Conservation (phyloP, 805 yeast genomes). For the Zygosaccharomyces pseudorouxii region DNA sequence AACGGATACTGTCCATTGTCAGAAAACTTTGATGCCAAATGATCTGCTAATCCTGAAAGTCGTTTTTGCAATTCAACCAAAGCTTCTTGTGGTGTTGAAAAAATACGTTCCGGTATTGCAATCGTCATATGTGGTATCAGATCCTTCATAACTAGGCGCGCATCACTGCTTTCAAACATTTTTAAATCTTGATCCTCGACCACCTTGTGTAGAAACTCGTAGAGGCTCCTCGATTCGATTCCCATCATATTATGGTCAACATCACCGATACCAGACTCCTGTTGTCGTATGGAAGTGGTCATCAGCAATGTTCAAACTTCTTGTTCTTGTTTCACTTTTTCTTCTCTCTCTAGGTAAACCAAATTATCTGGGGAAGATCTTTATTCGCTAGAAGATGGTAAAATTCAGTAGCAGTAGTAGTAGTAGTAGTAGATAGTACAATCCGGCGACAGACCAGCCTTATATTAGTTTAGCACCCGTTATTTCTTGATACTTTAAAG, state of each 20-base stretch:
- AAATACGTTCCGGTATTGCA: constrained; percentile 27
- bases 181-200: constrained; percentile 16
- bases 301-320: neutral
- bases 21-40: constrained; percentile 19
- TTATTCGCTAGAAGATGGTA: neutral
- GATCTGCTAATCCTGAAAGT: constrained; percentile 12
- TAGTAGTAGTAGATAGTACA: neutral
- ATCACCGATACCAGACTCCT: constrained; percentile 10
- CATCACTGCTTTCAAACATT: constrained; percentile 10
- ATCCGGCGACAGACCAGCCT: neutral
- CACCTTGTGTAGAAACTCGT: constrained; percentile 15
- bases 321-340: neutral
- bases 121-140: constrained; percentile 23
- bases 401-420: neutral
- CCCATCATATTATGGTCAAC: constrained; percentile 27
- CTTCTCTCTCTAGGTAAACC: neutral
- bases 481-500: neutral
- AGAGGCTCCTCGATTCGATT: constrained; percentile 19
- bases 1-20: constrained; percentile 38
- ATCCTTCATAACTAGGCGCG: constrained; percentile 19
- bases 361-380: neutral
- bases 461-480: neutral
- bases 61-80: constrained; percentile 5
- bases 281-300: constrained; percentile 6
- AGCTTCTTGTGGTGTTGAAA: constrained; percentile 6